Evolutionary conservation across 2,329 filamentous ascomycete species (phyloP).

Genomic region (Niveomyces coronatus): DNA sequence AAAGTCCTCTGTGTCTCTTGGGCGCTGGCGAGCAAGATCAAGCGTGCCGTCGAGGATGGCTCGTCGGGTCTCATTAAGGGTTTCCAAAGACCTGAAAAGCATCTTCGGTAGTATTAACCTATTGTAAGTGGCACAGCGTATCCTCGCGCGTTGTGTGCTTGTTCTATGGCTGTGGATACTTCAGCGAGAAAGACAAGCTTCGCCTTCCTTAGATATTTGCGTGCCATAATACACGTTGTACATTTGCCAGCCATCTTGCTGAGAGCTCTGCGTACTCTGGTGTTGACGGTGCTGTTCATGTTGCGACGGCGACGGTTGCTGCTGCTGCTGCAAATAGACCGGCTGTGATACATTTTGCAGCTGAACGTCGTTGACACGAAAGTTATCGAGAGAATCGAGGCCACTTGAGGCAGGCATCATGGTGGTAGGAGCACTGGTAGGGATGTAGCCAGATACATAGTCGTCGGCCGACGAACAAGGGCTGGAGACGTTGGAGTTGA

Average conservation of each 20-base stretch:
- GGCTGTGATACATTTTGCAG: constrained; percentile 2
- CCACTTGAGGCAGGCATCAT: constrained; percentile 27
- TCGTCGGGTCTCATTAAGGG: too few species aligned
- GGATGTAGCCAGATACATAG: constrained; percentile 35
- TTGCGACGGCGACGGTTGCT: constrained; percentile 16
- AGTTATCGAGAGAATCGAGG: constrained; percentile 19
- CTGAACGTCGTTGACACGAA: constrained; percentile 19
- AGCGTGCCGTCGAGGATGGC: too few species aligned
- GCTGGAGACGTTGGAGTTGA: constrained; percentile 40
- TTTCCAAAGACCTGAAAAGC: too few species aligned
- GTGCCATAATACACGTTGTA: constrained; percentile 23
- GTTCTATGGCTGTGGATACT: not conserved
- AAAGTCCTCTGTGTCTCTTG: too few species aligned
- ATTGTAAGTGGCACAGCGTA: too few species aligned
- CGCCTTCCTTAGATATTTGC: constrained; percentile 2
- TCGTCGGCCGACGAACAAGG: constrained; percentile 42
- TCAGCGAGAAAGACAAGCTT: constrained; percentile 6
- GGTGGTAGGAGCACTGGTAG: constrained; percentile 36
- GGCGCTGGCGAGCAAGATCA: too few species aligned
- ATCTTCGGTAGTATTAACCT: not conserved
- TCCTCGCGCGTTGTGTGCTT: too few species aligned
- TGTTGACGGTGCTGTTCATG: constrained; percentile 13
- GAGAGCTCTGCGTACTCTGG: constrained; percentile 1
- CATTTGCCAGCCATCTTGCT: constrained; percentile 19
- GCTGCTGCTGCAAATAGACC: constrained; percentile 16